A percentile compares a stretch with the other conserved stretches of the same genome.
phyloP scores from a whole-genome alignment of 2,329 filamentous ascomycete species.

The Onygenales sp. region DNA sequence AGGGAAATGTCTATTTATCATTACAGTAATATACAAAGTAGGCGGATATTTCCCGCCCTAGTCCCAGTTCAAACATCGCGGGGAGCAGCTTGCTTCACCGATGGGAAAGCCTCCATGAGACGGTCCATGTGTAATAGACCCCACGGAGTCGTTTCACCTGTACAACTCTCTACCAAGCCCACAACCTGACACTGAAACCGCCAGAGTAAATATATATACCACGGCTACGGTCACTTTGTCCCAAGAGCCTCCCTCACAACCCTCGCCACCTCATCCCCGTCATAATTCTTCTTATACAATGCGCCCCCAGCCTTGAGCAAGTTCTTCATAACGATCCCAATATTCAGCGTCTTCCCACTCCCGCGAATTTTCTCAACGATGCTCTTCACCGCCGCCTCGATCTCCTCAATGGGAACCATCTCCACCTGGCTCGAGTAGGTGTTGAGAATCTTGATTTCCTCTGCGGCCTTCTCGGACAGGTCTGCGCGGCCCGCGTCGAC shows the following conservation, averaged over 20 bases:
- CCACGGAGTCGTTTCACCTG: too few relatives aligned
- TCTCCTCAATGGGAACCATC: constrained; percentile 32
- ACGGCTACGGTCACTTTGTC: constrained; percentile 4
- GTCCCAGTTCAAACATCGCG: too few relatives aligned
- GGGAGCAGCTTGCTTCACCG: too few relatives aligned
- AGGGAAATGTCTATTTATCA: too few relatives aligned
- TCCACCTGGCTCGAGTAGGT: constrained; percentile 35
- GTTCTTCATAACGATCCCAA: constrained; percentile 33
- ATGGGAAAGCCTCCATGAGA: too few relatives aligned
- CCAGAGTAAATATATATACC: too few relatives aligned
- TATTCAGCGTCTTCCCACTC: constrained; percentile 25
- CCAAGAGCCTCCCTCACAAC: constrained; percentile 29
- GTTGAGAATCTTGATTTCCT: constrained; percentile 34
- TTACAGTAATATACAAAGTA: too few relatives aligned
- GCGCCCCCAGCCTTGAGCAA: constrained; percentile 32
- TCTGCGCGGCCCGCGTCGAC: constrained; percentile 31
- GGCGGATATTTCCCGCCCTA: too few relatives aligned
- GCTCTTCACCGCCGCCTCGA: constrained; percentile 26
- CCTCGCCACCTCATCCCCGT: constrained; percentile 31
- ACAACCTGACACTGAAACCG: too few relatives aligned
- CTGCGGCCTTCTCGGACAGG: constrained; percentile 36
- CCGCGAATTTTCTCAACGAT: constrained; percentile 27
- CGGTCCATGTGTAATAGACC: too few relatives aligned
- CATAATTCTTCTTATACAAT: constrained; percentile 35
- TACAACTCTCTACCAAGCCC: too few relatives aligned